Percentiles rank a stretch among this genome's conserved stretches.
These are phyloP conservation scores for Anthoceros angustus DNA, from an alignment of 225 moss, liverwort and hornwort species.

Conservation along the genomic window DNA sequence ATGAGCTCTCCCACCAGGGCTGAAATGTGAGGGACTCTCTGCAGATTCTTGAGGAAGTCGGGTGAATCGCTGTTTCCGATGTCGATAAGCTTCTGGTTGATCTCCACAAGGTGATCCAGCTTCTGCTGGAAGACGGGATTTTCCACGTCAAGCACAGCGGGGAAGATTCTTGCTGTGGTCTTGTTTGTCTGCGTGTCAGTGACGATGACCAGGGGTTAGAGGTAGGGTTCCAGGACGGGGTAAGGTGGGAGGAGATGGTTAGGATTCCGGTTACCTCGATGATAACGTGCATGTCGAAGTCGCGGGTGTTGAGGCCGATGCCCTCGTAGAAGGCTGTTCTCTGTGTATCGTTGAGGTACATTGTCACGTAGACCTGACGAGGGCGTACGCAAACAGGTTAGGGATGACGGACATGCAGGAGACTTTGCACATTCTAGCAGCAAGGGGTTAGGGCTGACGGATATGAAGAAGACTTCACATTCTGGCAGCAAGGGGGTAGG, in stretches of 20 bases:
- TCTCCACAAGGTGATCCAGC: slow-evolving; percentile 60
- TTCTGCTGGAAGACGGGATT: slow-evolving; percentile 68
- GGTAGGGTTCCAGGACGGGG: not conserved
- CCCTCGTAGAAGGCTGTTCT: slow-evolving; percentile 88
- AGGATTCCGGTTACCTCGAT: slow-evolving; percentile 41
- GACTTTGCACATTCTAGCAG: no score
- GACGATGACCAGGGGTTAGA: not conserved
- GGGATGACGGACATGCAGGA: no score
- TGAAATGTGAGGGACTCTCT: slow-evolving; percentile 41
- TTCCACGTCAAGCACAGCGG: slow-evolving; percentile 87
- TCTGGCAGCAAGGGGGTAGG: no score
- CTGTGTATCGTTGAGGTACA: slow-evolving; percentile 96
- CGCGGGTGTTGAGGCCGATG: slow-evolving; percentile 69
- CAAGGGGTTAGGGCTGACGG: no score
- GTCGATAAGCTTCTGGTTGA: slow-evolving; percentile 59
- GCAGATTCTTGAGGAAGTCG: slow-evolving; percentile 36
- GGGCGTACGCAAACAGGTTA: not conserved
- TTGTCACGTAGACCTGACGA: slow-evolving; percentile 84
- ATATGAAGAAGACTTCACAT: no score
- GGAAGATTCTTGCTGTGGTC: slow-evolving; percentile 81
- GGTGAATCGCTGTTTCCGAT: slow-evolving; percentile 41
- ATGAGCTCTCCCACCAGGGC: slow-evolving; percentile 44
- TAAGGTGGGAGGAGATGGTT: not conserved
- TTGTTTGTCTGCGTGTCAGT: slow-evolving; percentile 54
- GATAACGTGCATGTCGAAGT: slow-evolving; percentile 97